These are phyloP conservation scores for Morella rubra DNA, from an alignment of 306 rosid species.

Conservation along the genomic window DNA sequence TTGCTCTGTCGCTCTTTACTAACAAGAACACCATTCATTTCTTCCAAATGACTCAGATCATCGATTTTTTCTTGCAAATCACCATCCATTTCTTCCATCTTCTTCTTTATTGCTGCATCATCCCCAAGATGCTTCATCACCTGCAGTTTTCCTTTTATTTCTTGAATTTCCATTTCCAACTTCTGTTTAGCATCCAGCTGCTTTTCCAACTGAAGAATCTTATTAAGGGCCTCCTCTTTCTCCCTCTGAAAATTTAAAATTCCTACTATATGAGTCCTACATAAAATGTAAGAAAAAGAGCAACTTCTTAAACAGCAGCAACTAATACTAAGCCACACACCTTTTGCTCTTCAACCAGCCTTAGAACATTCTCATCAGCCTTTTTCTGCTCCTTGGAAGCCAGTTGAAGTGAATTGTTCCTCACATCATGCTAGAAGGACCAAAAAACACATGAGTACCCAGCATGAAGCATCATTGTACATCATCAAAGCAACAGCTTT, in stretches of 20 bases:
- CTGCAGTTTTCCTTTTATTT: conserved; percentile 81
- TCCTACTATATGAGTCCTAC: conserved; percentile 24
- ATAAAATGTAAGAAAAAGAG: conserved; percentile 10
- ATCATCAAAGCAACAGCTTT: conserved; percentile 19
- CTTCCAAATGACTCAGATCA: conserved; percentile 46
- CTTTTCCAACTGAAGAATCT: conserved; percentile 78
- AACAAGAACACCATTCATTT: conserved; percentile 56
- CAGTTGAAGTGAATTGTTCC: conserved; percentile 67
- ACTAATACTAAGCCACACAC: conserved; percentile 37
- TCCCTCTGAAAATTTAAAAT: conserved; percentile 58
- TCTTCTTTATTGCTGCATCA: conserved; percentile 74
- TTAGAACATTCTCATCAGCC: conserved; percentile 77
- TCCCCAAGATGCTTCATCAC: conserved; percentile 96
- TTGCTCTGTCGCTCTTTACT: conserved; percentile 87
- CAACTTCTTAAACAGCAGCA: background rate
- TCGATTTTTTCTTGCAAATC: conserved; percentile 60
- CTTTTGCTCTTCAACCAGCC: conserved; percentile 90
- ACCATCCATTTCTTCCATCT: conserved; percentile 74
- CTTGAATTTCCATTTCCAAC: conserved; percentile 91
- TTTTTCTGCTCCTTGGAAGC: conserved; percentile 85
- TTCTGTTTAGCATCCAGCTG: conserved; percentile 90
- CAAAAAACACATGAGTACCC: conserved; percentile 28
- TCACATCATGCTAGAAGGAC: conserved; percentile 65
- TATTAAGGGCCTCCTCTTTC: conserved; percentile 76
- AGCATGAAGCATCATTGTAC: conserved; percentile 12